phyloP scores from a whole-genome alignment of 371 early-diverging fungal species.

The Sporodiniella umbellata region DNA sequence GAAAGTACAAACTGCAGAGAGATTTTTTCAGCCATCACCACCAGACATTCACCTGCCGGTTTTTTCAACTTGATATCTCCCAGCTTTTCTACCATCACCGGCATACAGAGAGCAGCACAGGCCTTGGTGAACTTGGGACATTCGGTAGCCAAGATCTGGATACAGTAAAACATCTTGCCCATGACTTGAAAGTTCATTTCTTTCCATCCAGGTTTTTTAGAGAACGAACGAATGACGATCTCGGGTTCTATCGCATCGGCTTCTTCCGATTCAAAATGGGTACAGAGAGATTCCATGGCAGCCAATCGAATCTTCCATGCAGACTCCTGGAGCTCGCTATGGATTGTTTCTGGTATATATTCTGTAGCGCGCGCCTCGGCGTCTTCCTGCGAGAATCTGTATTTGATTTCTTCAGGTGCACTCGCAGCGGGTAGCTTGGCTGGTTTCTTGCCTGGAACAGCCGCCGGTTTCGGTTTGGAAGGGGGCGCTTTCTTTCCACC shows the following conservation, averaged over 20 bases:
- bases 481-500: conserved; percentile 51
- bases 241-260: conserved; percentile 70
- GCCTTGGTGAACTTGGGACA: conserved; percentile 66
- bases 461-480: conserved; percentile 39
- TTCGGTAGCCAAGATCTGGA: conserved; percentile 65
- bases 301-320: conserved; percentile 89
- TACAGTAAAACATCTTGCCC: conserved; percentile 59
- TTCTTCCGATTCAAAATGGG: conserved; percentile 52
- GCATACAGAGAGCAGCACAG: conserved; percentile 72
- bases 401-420: conserved; percentile 64
- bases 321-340: conserved; percentile 63
- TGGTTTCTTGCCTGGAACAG: conserved; percentile 54
- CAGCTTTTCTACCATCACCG: conserved; percentile 79
- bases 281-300: conserved; percentile 75
- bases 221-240: conserved; percentile 73
- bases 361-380: conserved; percentile 66
- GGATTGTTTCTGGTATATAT: conserved; percentile 54
- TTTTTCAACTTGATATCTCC: conserved; percentile 93
- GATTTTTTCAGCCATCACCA: conserved; percentile 67
- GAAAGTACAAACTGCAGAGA: conserved; percentile 79
- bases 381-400: conserved; percentile 65
- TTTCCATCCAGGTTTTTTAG: conserved; percentile 90
- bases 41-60: conserved; percentile 75
- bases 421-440: conserved; percentile 40
- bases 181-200: conserved; percentile 94